These are phyloP conservation scores for Ustilago shanxiensis DNA, from an alignment of 1,284 basidiomycete genomes.

Conservation along the genomic window DNA sequence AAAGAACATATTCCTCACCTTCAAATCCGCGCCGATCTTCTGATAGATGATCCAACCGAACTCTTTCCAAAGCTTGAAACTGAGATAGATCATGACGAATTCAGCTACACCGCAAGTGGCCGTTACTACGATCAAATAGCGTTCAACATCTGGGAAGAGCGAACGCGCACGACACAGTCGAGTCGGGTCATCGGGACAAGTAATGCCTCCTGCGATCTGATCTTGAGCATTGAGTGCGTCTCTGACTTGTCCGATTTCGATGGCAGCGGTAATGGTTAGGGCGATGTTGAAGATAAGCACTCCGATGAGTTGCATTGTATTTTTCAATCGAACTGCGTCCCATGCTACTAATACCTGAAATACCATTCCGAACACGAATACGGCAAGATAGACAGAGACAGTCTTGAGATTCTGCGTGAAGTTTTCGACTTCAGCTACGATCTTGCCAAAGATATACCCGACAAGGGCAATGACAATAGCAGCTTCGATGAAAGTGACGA, in stretches of 20 bases:
- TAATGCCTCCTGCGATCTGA: slow-evolving; percentile 28
- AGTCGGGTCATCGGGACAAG: slow-evolving; percentile 31
- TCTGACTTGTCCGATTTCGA: slow-evolving; percentile 60
- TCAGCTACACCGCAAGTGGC: slow-evolving; percentile 54
- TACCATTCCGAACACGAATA: slow-evolving; percentile 59
- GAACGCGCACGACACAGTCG: slow-evolving; percentile 33
- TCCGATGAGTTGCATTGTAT: slow-evolving; percentile 63
- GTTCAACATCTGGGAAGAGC: slow-evolving; percentile 48
- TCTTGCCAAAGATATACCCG: slow-evolving; percentile 53
- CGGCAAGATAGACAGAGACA: slow-evolving; percentile 59
- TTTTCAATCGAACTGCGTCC: slow-evolving; percentile 62
- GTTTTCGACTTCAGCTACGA: slow-evolving; percentile 39
- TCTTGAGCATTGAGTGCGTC: slow-evolving; percentile 55
- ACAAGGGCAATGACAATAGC: slow-evolving; percentile 55
- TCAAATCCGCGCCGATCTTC: slow-evolving; percentile 61
- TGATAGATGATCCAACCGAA: slow-evolving; percentile 65
- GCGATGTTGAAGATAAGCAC: slow-evolving; percentile 63
- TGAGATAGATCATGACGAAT: slow-evolving; percentile 44
- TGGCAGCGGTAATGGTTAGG: slow-evolving; percentile 54
- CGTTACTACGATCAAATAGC: slow-evolving; percentile 57
- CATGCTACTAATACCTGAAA: slow-evolving; percentile 59
- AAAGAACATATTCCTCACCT: slow-evolving; percentile 54
- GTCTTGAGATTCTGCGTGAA: slow-evolving; percentile 64
- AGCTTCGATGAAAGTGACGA: slow-evolving; percentile 49
- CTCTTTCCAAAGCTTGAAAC: slow-evolving; percentile 57